These are phyloP conservation scores for Fusarium chaquense DNA, from an alignment of 2,329 filamentous ascomycete species.

Conservation along the genomic window DNA sequence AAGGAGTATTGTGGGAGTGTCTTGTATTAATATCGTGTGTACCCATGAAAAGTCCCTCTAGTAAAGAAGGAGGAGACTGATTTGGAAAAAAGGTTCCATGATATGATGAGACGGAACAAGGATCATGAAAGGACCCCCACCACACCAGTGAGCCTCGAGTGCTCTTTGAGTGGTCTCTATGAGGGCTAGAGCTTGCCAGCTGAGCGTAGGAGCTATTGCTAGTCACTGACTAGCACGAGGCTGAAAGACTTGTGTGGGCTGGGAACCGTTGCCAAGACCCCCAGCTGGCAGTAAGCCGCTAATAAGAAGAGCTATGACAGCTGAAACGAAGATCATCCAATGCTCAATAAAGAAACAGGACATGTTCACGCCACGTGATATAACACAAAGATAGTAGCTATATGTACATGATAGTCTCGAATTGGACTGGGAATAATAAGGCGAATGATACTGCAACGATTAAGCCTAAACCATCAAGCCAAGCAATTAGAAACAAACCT, in stretches of 20 bases:
- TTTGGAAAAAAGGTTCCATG: constrained; percentile 13
- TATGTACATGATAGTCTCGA: not conserved
- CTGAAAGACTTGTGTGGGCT: constrained; percentile 16
- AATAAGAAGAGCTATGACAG: constrained; percentile 20
- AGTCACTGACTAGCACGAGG: constrained; percentile 40
- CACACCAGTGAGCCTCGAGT: constrained; percentile 26
- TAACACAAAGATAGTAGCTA: not conserved
- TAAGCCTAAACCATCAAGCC: constrained; percentile 11
- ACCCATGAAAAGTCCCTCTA: not conserved
- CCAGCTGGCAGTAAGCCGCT: constrained; percentile 22
- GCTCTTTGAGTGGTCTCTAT: constrained; percentile 33
- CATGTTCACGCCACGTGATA: constrained; percentile 23
- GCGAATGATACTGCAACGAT: not conserved
- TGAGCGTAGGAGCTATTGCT: constrained; percentile 35
- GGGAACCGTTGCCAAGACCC: constrained; percentile 40
- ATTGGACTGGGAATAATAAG: not conserved
- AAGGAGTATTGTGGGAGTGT: not conserved
- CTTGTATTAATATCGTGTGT: not conserved
- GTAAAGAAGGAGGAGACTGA: constrained; percentile 14
- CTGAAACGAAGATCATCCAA: constrained; percentile 14
- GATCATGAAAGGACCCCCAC: constrained; percentile 16
- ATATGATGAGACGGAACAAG: constrained; percentile 18
- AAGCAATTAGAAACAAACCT: constrained; percentile 25
- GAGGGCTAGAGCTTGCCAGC: constrained; percentile 35
- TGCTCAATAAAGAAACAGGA: not conserved